Percentiles rank a stretch among this genome's conserved stretches.
These are phyloP conservation scores for Pichia sp. DNA, from an alignment of 1,139 yeast species.

Conservation along the genomic window DNA sequence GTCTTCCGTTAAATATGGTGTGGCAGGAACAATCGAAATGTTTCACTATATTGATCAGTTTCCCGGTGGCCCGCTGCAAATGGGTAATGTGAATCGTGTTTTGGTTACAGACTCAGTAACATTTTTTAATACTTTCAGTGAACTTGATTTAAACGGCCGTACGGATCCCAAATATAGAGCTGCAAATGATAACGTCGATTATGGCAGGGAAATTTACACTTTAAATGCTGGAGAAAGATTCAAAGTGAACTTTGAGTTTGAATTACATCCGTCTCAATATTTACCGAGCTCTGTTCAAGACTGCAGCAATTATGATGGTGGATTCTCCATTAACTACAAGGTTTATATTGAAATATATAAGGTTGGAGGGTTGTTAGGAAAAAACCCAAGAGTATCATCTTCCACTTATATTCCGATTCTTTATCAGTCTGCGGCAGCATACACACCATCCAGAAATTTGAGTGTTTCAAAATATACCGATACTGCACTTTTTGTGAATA, in stretches of 20 bases:
- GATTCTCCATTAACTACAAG: conserved; percentile 5
- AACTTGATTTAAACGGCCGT: conserved; percentile 1
- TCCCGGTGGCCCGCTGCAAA: not conserved
- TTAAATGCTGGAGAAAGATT: conserved; percentile 6
- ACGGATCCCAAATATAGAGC: too few species aligned
- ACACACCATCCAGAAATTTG: not conserved
- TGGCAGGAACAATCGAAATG: conserved; percentile 1
- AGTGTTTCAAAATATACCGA: not conserved
- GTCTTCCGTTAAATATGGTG: conserved; percentile 5
- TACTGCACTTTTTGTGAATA: conserved; percentile 8
- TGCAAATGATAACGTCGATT: too few species aligned
- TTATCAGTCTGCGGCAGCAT: too few species aligned
- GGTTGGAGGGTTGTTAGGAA: conserved; percentile 1
- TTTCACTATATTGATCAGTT: not conserved
- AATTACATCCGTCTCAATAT: conserved; percentile 5
- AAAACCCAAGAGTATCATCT: not conserved
- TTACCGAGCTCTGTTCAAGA: conserved; percentile 7
- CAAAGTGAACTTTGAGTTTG: conserved; percentile 3
- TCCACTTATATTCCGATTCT: conserved; percentile 1
- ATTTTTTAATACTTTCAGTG: conserved; percentile 2
- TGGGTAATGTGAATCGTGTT: not conserved
- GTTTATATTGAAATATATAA: conserved; percentile 7
- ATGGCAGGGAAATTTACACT: not conserved
- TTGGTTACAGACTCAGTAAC: not conserved
- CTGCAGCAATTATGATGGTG: conserved; percentile 7